A percentile compares a stretch with the other conserved stretches of the same genome.
These are phyloP conservation scores for Pontederia paniculata DNA, from an alignment of 176 grass and related monocot species.

Conservation along the genomic window DNA sequence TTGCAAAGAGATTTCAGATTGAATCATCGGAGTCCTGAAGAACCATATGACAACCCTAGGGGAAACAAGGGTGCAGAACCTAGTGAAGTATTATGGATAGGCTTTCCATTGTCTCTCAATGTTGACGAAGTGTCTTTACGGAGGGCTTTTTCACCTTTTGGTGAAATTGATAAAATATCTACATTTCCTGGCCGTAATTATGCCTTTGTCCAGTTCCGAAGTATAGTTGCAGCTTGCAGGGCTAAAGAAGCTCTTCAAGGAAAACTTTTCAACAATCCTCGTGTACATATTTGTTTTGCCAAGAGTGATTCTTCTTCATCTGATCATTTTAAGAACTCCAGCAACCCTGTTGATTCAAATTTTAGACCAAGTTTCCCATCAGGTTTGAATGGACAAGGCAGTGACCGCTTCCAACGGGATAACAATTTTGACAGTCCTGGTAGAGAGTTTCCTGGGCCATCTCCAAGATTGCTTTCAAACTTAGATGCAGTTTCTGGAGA, in stretches of 20 bases:
- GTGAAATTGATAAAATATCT: conserved; percentile 66
- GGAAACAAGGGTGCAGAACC: conserved; percentile 54
- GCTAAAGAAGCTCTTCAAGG: conserved; percentile 95
- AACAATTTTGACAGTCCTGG: conserved; percentile 37
- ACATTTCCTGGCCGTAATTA: conserved; percentile 80
- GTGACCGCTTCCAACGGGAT: conserved; percentile 26
- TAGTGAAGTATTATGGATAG: conserved; percentile 93
- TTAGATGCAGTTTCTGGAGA: conserved; percentile 26
- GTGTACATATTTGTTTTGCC: conserved; percentile 90
- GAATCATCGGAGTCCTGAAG: conserved; percentile 48
- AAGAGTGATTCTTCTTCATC: conserved; percentile 37
- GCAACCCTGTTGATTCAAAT: conserved; percentile 20
- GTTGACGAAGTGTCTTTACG: conserved; percentile 52
- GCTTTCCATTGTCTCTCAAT: conserved; percentile 59
- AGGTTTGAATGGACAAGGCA: conserved; percentile 20
- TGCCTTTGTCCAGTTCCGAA: conserved; percentile 70
- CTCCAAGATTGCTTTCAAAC: conserved; percentile 11
- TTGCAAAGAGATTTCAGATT: conserved; percentile 27
- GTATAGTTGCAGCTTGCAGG: conserved; percentile 62
- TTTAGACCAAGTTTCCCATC: conserved; percentile 15
- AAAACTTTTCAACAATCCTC: conserved; percentile 83
- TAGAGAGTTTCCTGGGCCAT: conserved; percentile 30
- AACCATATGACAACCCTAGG: conserved; percentile 40
- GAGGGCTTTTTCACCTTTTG: conserved; percentile 69
- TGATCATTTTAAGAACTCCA: conserved; percentile 31